These are phyloP conservation scores for Candida stauntonica DNA, from an alignment of 805 yeast genomes.

Conservation along the genomic window DNA sequence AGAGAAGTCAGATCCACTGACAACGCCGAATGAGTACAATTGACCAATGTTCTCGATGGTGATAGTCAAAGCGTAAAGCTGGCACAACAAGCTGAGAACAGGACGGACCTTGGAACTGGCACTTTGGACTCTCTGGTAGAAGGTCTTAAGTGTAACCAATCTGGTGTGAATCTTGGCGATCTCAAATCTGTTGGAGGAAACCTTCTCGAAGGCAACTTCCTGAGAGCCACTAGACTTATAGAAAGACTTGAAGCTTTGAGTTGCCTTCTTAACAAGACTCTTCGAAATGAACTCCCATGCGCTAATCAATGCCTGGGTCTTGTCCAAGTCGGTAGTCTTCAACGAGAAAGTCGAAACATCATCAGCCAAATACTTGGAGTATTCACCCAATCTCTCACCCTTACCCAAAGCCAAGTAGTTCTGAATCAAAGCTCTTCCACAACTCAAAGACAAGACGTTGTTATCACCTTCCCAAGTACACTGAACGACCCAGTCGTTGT, in stretches of 20 bases:
- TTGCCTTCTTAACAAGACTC: constrained; percentile 16
- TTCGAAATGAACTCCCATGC: constrained; percentile 33
- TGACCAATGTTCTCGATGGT: constrained; percentile 63
- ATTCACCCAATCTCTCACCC: constrained; percentile 28
- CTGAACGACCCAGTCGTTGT: constrained; percentile 90
- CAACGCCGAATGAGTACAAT: constrained; percentile 49
- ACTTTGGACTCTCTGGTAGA: constrained; percentile 22
- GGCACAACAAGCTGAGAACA: constrained; percentile 49
- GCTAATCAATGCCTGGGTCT: constrained; percentile 12
- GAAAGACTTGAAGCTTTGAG: constrained; percentile 13
- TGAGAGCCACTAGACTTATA: constrained; percentile 9
- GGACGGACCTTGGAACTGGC: constrained; percentile 32
- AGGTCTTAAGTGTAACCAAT: constrained; percentile 32
- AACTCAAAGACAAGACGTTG: constrained; percentile 73
- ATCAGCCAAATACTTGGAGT: constrained; percentile 27
- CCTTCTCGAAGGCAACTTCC: constrained; percentile 23
- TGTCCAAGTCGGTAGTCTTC: constrained; percentile 20
- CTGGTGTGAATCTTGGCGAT: constrained; percentile 35
- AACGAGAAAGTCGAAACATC: constrained; percentile 3
- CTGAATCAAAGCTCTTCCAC: constrained; percentile 64
- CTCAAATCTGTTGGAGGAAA: constrained; percentile 25
- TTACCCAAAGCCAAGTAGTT: constrained; percentile 32
- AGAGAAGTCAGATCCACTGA: constrained; percentile 36
- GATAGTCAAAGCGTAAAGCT: constrained; percentile 56
- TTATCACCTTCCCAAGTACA: constrained; percentile 99